Base-by-base conservation (phyloP, 805 yeast genomes). In the Barnettozyma pratensis region DNA sequence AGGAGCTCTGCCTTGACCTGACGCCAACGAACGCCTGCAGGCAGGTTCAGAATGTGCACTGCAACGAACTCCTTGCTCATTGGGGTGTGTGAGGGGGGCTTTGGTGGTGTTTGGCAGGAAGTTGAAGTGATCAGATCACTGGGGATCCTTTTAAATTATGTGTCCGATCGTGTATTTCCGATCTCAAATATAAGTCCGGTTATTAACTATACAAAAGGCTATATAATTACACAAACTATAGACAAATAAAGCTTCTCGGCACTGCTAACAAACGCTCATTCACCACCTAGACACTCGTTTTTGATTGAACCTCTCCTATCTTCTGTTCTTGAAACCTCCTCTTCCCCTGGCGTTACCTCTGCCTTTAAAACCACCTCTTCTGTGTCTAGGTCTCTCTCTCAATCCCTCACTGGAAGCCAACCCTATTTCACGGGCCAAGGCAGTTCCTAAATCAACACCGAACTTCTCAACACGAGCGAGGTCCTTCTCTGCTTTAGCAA, bases 391-490 rank as follows among this genome's bases (percentile, higher is more conserved):
- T 12, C 48, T 47, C 14, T 44, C 50, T 10, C 29, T 46, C 9
- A 54, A 40, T 1, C 48, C 51, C 29, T 51, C 51, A 31, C 55
- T 48, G 10, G 52, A 40, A 12, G 45, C 79, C 39, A 79, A 60
- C 0, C 90, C 90, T 42, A 85, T 71, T 59, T 85, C 90, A 54
- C 69, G 71, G 36, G 89, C 90, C 55, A 85, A 66, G 8, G 83
- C 76, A 38, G 86, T 80, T 49, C 81, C 81, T 35, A 74, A 63
- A 52, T 82, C 85, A 44, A 88, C 79, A 30, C 97, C 98, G 62
- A 89, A 91, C 70, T 87, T 89, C 63, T 84, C 83, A 54, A 90
- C 80, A 62, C 96, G 79, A 36, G 73, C 74, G 57, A 89, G 70
- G 52, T 79, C 83, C 52, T 78, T 80, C 60, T 79, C 79, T 42